Conservation (phyloP, 2,329 filamentous ascomycete species). For the Scedosporium aurantiacum region DNA sequence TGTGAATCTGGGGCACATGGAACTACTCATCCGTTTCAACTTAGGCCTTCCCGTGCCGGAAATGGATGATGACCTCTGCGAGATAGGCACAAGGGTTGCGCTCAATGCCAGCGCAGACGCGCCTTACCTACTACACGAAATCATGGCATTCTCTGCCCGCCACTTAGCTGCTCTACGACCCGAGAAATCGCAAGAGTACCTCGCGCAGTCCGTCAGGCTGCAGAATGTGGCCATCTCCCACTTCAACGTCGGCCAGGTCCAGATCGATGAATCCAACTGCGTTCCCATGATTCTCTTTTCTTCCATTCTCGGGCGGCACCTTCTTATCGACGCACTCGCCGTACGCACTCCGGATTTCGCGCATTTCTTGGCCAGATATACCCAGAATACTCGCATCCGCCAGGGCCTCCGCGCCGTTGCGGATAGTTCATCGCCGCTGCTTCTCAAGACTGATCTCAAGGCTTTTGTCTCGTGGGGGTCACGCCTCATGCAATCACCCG, state of each 20-base stretch:
- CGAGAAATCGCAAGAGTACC: slow-evolving; percentile 13
- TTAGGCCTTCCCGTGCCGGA: slow-evolving; percentile 16
- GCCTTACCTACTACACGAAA: slow-evolving; percentile 24
- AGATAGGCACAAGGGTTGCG: slow-evolving; percentile 10
- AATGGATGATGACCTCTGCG: slow-evolving; percentile 8
- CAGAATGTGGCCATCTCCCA: slow-evolving; percentile 20
- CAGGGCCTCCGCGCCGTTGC: slow-evolving; percentile 14
- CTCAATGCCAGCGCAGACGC: slow-evolving; percentile 15
- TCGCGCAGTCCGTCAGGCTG: slow-evolving; percentile 16
- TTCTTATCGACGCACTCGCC: slow-evolving; percentile 22
- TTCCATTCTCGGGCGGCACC: slow-evolving; percentile 20
- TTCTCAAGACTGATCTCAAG: background rate
- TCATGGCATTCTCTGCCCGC: slow-evolving; percentile 24
- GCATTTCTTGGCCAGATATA: slow-evolving; percentile 18
- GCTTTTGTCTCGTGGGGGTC: background rate
- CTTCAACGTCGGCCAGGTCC: slow-evolving; percentile 16
- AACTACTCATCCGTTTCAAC: slow-evolving; percentile 22
- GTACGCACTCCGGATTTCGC: slow-evolving; percentile 14
- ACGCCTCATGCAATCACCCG: background rate
- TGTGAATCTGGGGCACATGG: slow-evolving; percentile 23
- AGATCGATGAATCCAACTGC: slow-evolving; percentile 18
- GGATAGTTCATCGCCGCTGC: background rate
- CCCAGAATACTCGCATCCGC: slow-evolving; percentile 17
- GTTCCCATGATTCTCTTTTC: slow-evolving; percentile 22
- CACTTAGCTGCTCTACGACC: slow-evolving; percentile 20